phyloP scores from a whole-genome alignment of 441 rosid species.

The Populus hybrid region DNA sequence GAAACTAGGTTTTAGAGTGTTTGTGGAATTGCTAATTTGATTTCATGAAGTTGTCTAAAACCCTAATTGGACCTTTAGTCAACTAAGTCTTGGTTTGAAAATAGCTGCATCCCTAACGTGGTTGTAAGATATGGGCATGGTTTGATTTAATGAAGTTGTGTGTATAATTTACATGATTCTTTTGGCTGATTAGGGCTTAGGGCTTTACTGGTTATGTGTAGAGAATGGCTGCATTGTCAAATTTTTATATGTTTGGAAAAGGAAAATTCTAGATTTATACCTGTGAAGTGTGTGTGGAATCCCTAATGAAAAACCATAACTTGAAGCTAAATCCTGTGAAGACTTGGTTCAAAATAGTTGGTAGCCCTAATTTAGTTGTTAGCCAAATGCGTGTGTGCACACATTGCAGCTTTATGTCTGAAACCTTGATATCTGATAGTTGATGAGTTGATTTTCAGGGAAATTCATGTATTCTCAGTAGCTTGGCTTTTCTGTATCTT shows the following conservation, averaged over 20 bases:
- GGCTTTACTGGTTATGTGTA: too few relatives aligned
- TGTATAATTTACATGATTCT: not conserved
- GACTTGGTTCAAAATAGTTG: too few relatives aligned
- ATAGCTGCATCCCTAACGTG: not conserved
- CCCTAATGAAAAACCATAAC: too few relatives aligned
- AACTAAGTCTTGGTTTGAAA: not conserved
- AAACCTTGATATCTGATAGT: not conserved
- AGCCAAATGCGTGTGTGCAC: not conserved
- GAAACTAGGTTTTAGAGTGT: not conserved
- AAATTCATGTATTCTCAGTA: not conserved
- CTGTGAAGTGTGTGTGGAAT: too few relatives aligned
- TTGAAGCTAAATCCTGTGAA: too few relatives aligned
- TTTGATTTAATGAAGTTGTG: not conserved
- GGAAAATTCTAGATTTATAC: too few relatives aligned
- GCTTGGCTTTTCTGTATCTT: not conserved
- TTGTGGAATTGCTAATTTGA: not conserved
- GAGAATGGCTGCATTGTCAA: too few relatives aligned
- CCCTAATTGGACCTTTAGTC: not conserved
- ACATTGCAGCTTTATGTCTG: not conserved
- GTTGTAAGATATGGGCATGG: not conserved
- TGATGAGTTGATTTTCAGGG: not conserved
- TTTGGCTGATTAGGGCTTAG: not conserved
- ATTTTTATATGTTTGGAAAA: too few relatives aligned
- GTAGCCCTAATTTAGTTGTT: too few relatives aligned
- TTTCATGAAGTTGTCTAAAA: not conserved